Conservation (phyloP, 345 rosid genomes). For the Salix viminalis region DNA sequence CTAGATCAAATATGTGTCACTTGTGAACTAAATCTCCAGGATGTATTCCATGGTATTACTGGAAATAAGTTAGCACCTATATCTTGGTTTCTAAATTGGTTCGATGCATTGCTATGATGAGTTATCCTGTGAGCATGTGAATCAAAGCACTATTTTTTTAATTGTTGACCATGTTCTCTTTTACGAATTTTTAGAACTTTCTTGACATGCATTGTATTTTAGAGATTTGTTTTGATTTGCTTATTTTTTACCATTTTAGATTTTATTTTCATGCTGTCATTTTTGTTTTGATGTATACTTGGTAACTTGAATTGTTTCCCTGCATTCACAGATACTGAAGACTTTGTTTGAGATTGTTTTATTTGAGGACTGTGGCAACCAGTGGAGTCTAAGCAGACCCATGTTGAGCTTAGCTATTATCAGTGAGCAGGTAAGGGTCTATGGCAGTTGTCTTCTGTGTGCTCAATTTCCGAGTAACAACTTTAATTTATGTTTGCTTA, state of each 20-base stretch:
- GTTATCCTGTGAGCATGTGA: neutral
- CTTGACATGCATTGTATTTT: neutral
- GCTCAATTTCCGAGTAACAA: neutral
- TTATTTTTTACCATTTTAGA: neutral
- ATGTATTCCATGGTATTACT: no score
- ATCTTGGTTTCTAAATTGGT: no score
- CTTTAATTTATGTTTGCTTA: neutral
- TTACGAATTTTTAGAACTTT: neutral
- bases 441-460: neutral
- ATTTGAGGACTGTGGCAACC: conserved; percentile 93
- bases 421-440: conserved; percentile 59
- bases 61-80: no score
- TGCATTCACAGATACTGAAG: conserved; percentile 70
- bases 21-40: no score
- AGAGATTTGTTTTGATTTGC: neutral
- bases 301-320: conserved; percentile 9
- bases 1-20: no score
- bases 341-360: conserved; percentile 87
- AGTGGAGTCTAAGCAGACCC: conserved; percentile 99
- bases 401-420: conserved; percentile 91
- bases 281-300: neutral
- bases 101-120: no score
- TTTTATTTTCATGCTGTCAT: neutral
- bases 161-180: neutral
- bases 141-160: neutral